Evolutionary conservation across 2,329 filamentous ascomycete species (phyloP).

Genomic region (Ophiostoma sp.): DNA sequence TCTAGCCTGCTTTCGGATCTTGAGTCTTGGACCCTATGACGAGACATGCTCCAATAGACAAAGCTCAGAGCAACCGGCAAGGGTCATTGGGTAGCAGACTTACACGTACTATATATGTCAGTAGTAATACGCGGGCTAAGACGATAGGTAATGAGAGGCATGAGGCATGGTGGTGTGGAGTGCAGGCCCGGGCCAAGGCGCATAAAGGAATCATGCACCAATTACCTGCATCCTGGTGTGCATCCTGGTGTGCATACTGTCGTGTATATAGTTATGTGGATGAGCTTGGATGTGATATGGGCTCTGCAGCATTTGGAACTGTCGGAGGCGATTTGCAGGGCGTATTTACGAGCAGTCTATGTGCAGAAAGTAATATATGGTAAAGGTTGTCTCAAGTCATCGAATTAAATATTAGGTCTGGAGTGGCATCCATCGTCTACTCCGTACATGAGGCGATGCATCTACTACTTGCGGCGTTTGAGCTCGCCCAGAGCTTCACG

Average conservation of each 20-base stretch:
- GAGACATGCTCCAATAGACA: not conserved
- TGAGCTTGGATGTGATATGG: not conserved
- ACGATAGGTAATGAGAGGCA: not conserved
- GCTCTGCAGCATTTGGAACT: not conserved
- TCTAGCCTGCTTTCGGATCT: not conserved
- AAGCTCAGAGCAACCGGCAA: not conserved
- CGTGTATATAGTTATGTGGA: not conserved
- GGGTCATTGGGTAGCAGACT: not conserved
- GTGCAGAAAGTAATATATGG: not conserved
- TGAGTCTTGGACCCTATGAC: not conserved
- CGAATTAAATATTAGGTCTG: not conserved
- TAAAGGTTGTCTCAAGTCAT: not conserved
- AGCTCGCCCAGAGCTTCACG: not conserved
- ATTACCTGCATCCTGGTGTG: not conserved
- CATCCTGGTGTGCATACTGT: no score
- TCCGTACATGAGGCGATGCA: no score
- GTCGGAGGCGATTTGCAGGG: not conserved
- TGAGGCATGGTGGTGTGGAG: conserved; percentile 5
- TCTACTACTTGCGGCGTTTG: not conserved
- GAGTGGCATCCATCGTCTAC: no score
- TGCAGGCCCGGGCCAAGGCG: not conserved
- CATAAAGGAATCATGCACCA: not conserved
- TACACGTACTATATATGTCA: not conserved
- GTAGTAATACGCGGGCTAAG: not conserved
- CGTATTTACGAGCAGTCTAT: not conserved